Percentiles rank a stretch among this genome's conserved stretches.
phyloP scores from a whole-genome alignment of 768 basidiomycete genomes.

The Tubosaeta sp. region DNA sequence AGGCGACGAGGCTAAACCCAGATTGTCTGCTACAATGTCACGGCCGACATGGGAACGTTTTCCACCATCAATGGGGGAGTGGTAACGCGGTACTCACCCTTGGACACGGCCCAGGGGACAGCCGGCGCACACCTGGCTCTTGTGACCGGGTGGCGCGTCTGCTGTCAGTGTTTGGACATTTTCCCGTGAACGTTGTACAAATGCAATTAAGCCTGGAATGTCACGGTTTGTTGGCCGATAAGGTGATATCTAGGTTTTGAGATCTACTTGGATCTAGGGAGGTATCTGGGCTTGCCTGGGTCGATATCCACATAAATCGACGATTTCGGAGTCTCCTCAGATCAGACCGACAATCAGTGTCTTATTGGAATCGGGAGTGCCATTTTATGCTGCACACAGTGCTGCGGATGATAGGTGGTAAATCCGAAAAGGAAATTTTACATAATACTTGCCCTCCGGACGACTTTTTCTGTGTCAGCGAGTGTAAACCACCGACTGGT shows the following conservation, averaged over 20 bases:
- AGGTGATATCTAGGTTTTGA: too few relatives aligned
- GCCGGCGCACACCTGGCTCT: not conserved
- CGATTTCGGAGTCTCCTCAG: not conserved
- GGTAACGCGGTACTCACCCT: not conserved
- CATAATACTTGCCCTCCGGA: too few relatives aligned
- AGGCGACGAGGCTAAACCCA: not conserved
- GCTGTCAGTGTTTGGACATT: not conserved
- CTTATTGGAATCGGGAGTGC: too few relatives aligned
- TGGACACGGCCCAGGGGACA: not conserved
- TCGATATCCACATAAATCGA: not conserved
- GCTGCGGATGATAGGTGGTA: too few relatives aligned
- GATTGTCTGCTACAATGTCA: too few relatives aligned
- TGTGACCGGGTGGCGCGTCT: not conserved
- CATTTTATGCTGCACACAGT: too few relatives aligned
- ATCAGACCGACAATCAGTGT: not conserved
- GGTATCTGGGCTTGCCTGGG: not conserved
- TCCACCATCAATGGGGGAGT: not conserved
- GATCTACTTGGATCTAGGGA: too few relatives aligned
- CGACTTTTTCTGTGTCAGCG: too few relatives aligned
- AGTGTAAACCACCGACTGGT: slow-evolving; percentile 1
- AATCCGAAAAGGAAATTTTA: slow-evolving; percentile 22
- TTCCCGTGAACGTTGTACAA: not conserved
- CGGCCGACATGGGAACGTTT: not conserved
- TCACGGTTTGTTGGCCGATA: not conserved
- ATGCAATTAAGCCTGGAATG: not conserved